Evolutionary conservation across 805 yeast species (phyloP).

Genomic region (Blastobotrys chiropterorum): DNA sequence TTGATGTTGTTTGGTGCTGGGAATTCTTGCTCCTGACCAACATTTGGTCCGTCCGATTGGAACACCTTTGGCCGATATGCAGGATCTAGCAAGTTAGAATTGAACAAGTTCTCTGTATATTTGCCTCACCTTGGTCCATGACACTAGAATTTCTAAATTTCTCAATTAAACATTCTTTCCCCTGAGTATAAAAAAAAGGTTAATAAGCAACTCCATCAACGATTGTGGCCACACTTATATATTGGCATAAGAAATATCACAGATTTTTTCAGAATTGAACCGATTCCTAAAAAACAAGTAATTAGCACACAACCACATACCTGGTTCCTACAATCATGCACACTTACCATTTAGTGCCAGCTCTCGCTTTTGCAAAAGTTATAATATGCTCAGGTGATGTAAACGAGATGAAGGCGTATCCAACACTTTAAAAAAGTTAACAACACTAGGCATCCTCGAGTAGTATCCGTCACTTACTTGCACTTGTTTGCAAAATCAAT

Average conservation of each 20-base stretch:
- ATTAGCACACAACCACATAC: background rate
- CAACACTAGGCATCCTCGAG: background rate
- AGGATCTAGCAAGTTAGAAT: conserved; percentile 24
- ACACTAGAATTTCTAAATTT: conserved; percentile 47
- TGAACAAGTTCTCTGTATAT: background rate
- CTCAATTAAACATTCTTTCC: conserved; percentile 38
- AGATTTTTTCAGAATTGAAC: conserved; percentile 44
- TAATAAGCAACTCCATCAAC: conserved; percentile 1
- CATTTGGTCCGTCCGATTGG: conserved; percentile 37
- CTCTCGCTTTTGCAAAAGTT: conserved; percentile 39
- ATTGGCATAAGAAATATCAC: conserved; percentile 47
- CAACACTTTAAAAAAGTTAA: conserved; percentile 31
- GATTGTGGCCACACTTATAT: conserved; percentile 25
- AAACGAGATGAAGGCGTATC: conserved; percentile 50
- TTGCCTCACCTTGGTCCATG: conserved; percentile 34
- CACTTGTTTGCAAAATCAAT: conserved; percentile 48
- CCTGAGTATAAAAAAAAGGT: conserved; percentile 32
- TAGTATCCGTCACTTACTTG: conserved; percentile 37
- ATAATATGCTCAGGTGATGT: conserved; percentile 39
- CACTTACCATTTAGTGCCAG: conserved; percentile 41
- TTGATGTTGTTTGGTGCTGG: conserved; percentile 34
- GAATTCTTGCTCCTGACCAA: conserved; percentile 40
- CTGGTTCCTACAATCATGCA: background rate
- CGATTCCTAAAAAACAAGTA: conserved; percentile 26
- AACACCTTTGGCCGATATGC: conserved; percentile 45